These are phyloP conservation scores for Diutina catenulata DNA, from an alignment of 1,139 yeast genomes.

Conservation along the genomic window DNA sequence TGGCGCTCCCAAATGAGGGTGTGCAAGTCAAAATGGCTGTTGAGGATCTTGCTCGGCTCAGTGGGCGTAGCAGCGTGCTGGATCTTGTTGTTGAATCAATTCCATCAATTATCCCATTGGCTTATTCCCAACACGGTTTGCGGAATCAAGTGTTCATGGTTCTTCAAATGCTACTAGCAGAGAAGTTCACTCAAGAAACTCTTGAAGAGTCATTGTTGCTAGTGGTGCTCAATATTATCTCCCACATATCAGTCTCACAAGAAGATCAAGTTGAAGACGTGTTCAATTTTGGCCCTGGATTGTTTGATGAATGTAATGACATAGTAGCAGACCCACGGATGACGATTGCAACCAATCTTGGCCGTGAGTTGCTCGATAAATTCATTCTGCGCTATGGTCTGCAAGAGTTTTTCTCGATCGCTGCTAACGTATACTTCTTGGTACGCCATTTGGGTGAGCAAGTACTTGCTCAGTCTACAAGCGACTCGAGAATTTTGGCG, in stretches of 20 bases:
- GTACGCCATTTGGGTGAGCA: neutral
- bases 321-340: neutral
- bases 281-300: conserved; percentile 4
- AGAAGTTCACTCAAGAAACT: conserved; percentile 11
- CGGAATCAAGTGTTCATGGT: conserved; percentile 23
- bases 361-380: conserved; percentile 7
- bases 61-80: conserved; percentile 8
- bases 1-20: too few relatives aligned
- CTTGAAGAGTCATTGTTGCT: conserved; percentile 17
- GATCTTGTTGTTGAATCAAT: conserved; percentile 22
- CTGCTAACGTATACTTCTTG: conserved; percentile 8
- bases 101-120: conserved; percentile 28
- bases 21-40: neutral
- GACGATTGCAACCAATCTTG: conserved; percentile 7
- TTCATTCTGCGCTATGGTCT: conserved; percentile 9
- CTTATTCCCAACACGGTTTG: conserved; percentile 33
- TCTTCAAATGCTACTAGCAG: conserved; percentile 8
- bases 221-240: conserved; percentile 21
- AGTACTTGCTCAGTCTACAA: neutral
- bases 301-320: neutral
- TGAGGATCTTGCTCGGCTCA: conserved; percentile 10
- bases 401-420: conserved; percentile 7
- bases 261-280: conserved; percentile 11
- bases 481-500: neutral
- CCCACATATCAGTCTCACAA: conserved; percentile 28